These are phyloP conservation scores for Trametes gibbosa DNA, from an alignment of 768 basidiomycete genomes.

Conservation along the genomic window DNA sequence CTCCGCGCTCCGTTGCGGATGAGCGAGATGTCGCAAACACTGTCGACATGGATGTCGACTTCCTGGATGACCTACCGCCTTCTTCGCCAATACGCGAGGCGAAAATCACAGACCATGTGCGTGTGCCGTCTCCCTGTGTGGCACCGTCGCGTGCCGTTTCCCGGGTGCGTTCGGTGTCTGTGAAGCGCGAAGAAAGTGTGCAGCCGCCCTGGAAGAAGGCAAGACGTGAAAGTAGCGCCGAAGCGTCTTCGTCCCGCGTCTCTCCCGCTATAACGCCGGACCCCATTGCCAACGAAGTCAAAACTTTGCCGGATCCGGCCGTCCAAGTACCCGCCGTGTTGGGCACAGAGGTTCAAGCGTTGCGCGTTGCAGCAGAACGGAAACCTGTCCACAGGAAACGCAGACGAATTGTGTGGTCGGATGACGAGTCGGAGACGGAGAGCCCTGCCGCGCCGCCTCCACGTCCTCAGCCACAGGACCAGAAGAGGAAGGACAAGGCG, in stretches of 20 bases:
- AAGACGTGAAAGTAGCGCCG: neutral
- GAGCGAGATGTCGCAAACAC: neutral
- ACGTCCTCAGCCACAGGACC: neutral
- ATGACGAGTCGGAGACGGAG: constrained; percentile 16
- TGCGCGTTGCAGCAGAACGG: neutral
- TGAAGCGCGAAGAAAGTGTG: neutral
- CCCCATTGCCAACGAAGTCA: neutral
- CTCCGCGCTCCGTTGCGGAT: constrained; percentile 8
- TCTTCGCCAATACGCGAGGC: neutral
- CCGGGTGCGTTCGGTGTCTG: neutral
- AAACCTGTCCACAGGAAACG: constrained; percentile 9
- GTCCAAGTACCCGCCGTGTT: neutral
- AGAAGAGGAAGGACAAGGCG: neutral
- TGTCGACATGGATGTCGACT: constrained; percentile 1
- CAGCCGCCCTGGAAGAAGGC: constrained; percentile 12
- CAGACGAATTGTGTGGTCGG: constrained; percentile 13
- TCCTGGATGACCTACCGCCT: neutral
- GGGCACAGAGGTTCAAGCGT: neutral
- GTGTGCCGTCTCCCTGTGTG: neutral
- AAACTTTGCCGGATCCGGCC: neutral
- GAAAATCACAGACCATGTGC: too few relatives aligned
- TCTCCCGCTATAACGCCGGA: too few relatives aligned
- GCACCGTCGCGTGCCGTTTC: neutral
- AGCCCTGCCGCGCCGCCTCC: neutral
- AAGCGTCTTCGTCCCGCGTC: neutral